Evolutionary conservation across 2,329 filamentous ascomycete species (phyloP).

Genomic region (Fusarium sp.): DNA sequence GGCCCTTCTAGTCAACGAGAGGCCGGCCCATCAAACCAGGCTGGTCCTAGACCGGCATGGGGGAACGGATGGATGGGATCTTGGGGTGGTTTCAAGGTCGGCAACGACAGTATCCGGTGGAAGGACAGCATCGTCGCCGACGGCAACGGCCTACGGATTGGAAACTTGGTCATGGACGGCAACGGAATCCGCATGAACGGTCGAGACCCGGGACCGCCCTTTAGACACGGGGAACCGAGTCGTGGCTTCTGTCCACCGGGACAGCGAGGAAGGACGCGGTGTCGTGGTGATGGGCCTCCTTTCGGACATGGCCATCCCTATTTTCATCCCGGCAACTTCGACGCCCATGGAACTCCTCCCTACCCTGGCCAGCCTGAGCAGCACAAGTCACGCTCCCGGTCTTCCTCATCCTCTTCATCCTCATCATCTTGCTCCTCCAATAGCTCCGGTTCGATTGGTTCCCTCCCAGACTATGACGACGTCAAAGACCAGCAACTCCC

Average conservation of each 20-base stretch:
- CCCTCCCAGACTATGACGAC: conserved; percentile 66
- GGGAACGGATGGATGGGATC: conserved; percentile 22
- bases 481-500: conserved; percentile 63
- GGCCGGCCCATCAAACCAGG: conserved; percentile 4
- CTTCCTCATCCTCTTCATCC: conserved; percentile 52
- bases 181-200: conserved; percentile 51
- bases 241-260: not conserved
- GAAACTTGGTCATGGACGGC: conserved; percentile 56
- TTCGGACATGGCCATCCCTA: conserved; percentile 8
- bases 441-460: conserved; percentile 58
- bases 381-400: conserved; percentile 43
- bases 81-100: conserved; percentile 54
- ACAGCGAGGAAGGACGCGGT: not conserved
- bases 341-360: conserved; percentile 1
- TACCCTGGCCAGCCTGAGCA: conserved; percentile 32
- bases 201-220: not conserved
- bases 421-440: conserved; percentile 51
- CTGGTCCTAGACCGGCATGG: not conserved
- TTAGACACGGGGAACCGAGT: not conserved
- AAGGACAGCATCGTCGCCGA: conserved; percentile 59
- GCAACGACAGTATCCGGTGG: conserved; percentile 57
- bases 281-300: conserved; percentile 5
- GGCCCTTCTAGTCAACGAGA: conserved; percentile 28
- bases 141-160: conserved; percentile 59
- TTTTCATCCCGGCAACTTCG: conserved; percentile 13